phyloP scores from a whole-genome alignment of 352 stramenopile species.

The Nothophytophthora sp. region DNA sequence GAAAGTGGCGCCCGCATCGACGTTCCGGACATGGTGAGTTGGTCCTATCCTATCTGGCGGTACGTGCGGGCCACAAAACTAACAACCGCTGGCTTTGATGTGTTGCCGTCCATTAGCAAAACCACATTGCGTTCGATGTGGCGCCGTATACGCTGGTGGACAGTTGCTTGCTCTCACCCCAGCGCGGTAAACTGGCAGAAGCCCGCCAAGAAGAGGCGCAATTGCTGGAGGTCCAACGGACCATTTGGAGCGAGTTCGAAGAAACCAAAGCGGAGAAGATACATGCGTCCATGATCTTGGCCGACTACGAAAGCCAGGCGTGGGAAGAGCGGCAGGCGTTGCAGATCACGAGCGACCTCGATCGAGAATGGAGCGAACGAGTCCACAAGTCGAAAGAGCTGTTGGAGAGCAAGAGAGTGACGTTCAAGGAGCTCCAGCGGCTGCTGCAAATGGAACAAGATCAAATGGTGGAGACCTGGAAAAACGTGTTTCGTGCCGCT shows the following conservation, averaged over 20 bases:
- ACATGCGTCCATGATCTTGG: slow-evolving; percentile 34
- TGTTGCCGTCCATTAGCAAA: slow-evolving; percentile 22
- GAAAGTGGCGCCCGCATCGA: slow-evolving; percentile 36
- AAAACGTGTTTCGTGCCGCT: slow-evolving; percentile 13
- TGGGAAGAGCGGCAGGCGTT: slow-evolving; percentile 28
- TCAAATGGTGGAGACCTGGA: slow-evolving; percentile 13
- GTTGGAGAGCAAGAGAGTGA: slow-evolving; percentile 16
- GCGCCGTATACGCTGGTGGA: slow-evolving; percentile 44
- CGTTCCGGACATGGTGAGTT: slow-evolving; percentile 46
- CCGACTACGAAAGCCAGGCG: slow-evolving; percentile 34
- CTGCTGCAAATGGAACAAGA: slow-evolving; percentile 22
- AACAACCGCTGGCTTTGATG: too few relatives aligned
- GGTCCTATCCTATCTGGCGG: too few relatives aligned
- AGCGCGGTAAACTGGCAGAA: slow-evolving; percentile 14
- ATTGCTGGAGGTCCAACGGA: slow-evolving; percentile 14
- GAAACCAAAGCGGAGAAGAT: slow-evolving; percentile 13
- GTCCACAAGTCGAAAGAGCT: slow-evolving; percentile 11
- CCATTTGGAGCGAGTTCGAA: slow-evolving; percentile 15
- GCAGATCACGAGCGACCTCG: slow-evolving; percentile 10
- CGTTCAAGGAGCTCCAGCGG: slow-evolving; percentile 17
- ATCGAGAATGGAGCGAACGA: slow-evolving; percentile 29
- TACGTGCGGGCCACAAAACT: too few relatives aligned
- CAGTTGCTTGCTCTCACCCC: slow-evolving; percentile 36
- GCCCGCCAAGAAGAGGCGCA: slow-evolving; percentile 19
- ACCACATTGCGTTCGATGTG: slow-evolving; percentile 51